Base-by-base conservation (phyloP, 257 asterid species). In the Mentha longifolia region DNA sequence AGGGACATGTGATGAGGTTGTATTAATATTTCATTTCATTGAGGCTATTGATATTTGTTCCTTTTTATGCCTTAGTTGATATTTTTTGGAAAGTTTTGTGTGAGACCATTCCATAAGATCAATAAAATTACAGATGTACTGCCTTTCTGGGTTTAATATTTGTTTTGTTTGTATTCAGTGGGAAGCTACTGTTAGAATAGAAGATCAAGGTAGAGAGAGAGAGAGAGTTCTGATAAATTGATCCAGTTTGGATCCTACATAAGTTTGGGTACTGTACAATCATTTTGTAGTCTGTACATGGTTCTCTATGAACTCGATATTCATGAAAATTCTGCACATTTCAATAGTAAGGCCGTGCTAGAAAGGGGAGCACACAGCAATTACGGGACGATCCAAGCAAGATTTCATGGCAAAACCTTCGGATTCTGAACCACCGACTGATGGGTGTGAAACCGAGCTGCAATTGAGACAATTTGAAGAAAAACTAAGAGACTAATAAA, bases 351-450 rank as follows among this genome's bases (percentile, higher is more conserved):
- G 88, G 46, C 83, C 74, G 47, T 72, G 92, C 71, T 82, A 83
- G 72, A 85, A 79, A 81, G 28, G 95, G 87, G 41, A 33, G 37
- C 37, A 33, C 37, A 6, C 37, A 33, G 37, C 37, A 0, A 33
- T 2, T 33, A 33, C 1, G 37, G 37, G 37, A 3, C 77, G 80
- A 71, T 86, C 96, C 65, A 87, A 64, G 65, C 79, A 67, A 5
- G 92, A 81, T 25, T 85, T 72, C 84, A 86, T 76, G 72, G 84
- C 76, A 70, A 79, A 89, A 39, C 91, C 93, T 37, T 89, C 62
- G 13, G 96, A 78, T 43, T 85, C 94, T 17, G 89, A 80, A 52
- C 76, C 95, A 67, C 94, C 89, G 25, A 70, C 77, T 22, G 88
- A 69, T 43, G 91, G 50, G 67, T 82, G 86, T 43, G 85, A 86